A percentile compares a stretch with the other conserved stretches of the same genome.
These are phyloP conservation scores for Phanerochaete sordida DNA, from an alignment of 768 basidiomycete species.

Conservation along the genomic window DNA sequence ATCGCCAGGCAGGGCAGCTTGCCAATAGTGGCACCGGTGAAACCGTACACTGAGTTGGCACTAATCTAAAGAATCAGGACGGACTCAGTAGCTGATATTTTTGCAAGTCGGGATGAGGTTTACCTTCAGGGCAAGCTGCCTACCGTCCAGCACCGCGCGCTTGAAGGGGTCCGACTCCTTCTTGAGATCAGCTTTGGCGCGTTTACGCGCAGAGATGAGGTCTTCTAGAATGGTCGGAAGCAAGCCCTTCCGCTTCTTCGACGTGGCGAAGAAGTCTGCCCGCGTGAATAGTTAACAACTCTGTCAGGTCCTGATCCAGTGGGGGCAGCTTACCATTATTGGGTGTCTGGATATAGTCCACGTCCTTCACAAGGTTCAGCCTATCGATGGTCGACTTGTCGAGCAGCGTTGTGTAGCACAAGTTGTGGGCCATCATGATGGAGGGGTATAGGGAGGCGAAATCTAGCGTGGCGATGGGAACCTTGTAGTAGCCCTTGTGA, in stretches of 20 bases:
- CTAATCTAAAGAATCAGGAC: conserved; percentile 69
- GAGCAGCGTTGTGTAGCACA: conserved; percentile 96
- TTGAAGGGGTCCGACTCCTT: conserved; percentile 97
- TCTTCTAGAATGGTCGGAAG: conserved; percentile 92
- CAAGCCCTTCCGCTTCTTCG: conserved; percentile 76
- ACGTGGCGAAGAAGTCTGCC: conserved; percentile 80
- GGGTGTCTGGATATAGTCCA: conserved; percentile 92
- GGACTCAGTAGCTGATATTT: background rate
- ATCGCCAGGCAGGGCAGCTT: conserved; percentile 95
- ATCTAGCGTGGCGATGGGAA: conserved; percentile 96
- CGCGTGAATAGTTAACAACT: background rate
- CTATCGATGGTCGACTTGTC: conserved; percentile 77
- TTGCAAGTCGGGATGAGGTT: background rate
- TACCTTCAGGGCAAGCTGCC: conserved; percentile 95
- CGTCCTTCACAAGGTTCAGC: conserved; percentile 72
- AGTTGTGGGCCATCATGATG: conserved; percentile 99
- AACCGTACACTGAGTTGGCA: conserved; percentile 98
- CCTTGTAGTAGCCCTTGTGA: conserved; percentile 91
- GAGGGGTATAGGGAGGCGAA: conserved; percentile 98
- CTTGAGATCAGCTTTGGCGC: conserved; percentile 94
- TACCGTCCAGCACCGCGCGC: conserved; percentile 94
- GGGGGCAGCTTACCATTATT: conserved; percentile 73
- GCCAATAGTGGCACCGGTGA: conserved; percentile 96
- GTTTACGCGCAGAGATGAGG: conserved; percentile 88
- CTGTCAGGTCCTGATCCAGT: too few relatives aligned